These are phyloP conservation scores for Pseudogymnoascus sp. DNA, from an alignment of 2,329 filamentous ascomycete genomes.

Conservation along the genomic window DNA sequence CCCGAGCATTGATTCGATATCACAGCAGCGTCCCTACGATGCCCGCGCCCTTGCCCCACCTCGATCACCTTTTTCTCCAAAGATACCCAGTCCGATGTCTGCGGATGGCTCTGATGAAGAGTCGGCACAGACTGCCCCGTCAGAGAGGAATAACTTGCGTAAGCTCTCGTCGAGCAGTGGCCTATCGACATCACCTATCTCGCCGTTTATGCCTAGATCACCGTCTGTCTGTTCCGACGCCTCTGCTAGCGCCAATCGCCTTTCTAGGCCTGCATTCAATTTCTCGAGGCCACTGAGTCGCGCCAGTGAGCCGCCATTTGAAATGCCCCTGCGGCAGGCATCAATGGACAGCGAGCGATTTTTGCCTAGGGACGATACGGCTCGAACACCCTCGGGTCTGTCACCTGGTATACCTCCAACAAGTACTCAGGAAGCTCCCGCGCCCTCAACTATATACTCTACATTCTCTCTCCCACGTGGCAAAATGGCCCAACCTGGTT, in stretches of 20 bases:
- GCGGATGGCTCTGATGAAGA: slow-evolving; percentile 66
- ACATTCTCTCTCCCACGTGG: slow-evolving; percentile 79
- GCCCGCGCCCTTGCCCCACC: slow-evolving; percentile 38
- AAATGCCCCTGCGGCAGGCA: slow-evolving; percentile 53
- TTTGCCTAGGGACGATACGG: slow-evolving; percentile 56
- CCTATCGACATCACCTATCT: slow-evolving; percentile 54
- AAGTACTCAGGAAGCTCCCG: slow-evolving; percentile 38
- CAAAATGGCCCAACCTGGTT: slow-evolving; percentile 65
- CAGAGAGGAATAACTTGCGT: slow-evolving; percentile 59
- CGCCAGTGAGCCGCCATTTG: slow-evolving; percentile 46
- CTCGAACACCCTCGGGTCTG: slow-evolving; percentile 65
- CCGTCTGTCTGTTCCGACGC: slow-evolving; percentile 79
- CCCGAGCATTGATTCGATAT: slow-evolving; percentile 25
- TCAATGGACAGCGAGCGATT: slow-evolving; percentile 62
- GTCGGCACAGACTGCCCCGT: slow-evolving; percentile 44
- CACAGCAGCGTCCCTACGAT: slow-evolving; percentile 28
- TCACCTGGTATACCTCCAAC: slow-evolving; percentile 61
- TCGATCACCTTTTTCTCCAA: slow-evolving; percentile 35
- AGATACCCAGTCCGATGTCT: slow-evolving; percentile 52
- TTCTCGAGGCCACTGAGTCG: slow-evolving; percentile 87
- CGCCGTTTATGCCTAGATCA: slow-evolving; percentile 61
- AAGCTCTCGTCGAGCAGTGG: slow-evolving; percentile 70
- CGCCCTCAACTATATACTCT: slow-evolving; percentile 76
- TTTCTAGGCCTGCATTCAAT: slow-evolving; percentile 76
- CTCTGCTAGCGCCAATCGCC: slow-evolving; percentile 50